Base-by-base conservation (phyloP, 2,329 filamentous ascomycete genomes). In the Taxawa tesnikishii region DNA sequence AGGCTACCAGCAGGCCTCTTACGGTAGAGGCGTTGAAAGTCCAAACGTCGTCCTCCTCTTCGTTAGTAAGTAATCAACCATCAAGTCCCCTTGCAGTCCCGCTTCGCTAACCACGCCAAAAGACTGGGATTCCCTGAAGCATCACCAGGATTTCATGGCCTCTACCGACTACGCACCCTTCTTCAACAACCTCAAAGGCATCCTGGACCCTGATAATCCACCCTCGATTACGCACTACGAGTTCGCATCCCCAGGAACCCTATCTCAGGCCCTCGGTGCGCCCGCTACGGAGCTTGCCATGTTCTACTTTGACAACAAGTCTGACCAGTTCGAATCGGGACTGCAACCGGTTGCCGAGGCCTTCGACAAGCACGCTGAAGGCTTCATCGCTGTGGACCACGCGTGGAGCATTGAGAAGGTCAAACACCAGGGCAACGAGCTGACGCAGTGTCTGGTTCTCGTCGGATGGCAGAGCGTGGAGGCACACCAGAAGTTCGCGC, bases 381-480 rank as follows among this genome's bases (percentile, higher is more conserved):
- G 50, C 12, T 28, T 31, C n/a, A 28, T 38, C 38, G 47, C 52
- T 29, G 6, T 44, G 32, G 34, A 51, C 43, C 49, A 45, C 24
- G 45, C 54, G 35, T 50, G 63, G 60, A 43, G 48, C 38, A 23
- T 58, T 2, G 55, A 58, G 31, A 38, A 43, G 5, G 35, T 38
- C 15, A 28, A 43, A 36, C 33, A 38, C 27, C 36, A 40, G 35
- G 37, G 32, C 14, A 29, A 43, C 39, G 6, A 31, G 27, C 26
- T 33, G 17, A 53, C 54, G 4, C 49, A 51, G 3, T 58, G 59
- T 42, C 42, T 63, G 4, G 36, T 59, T n/a, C 53, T 56, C 12
- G 50, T 69, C 33, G 69, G 68, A 4, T 74, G 70, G 70, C 50
- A 60, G 31, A 65, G 54, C 42, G 53, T 65, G 13, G 62, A 68